Evolutionary conservation across 805 yeast species (phyloP).

Genomic region (Candida tibetensis): DNA sequence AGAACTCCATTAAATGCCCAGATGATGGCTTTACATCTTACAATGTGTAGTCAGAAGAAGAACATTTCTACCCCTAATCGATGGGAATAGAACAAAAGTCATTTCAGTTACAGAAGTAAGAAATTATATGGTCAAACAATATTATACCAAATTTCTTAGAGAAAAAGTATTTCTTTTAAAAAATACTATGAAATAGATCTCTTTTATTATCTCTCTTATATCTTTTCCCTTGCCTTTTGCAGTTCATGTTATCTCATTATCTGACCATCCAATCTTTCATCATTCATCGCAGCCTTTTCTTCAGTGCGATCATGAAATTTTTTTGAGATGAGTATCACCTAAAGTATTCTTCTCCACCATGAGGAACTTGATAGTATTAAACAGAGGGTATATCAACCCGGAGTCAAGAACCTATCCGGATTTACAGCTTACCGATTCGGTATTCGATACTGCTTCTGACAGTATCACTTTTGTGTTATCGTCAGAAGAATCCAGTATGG

Average conservation of each 20-base stretch:
- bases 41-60: neutral
- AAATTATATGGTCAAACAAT: too few relatives aligned
- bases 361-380: conserved; percentile 52
- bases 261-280: too few relatives aligned
- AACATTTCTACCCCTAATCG: neutral
- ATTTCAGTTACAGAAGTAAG: too few relatives aligned
- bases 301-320: conserved; percentile 1
- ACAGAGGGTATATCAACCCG: conserved; percentile 52
- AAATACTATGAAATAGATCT: too few relatives aligned
- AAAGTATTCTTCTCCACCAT: conserved; percentile 18
- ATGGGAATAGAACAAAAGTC: neutral
- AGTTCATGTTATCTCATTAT: too few relatives aligned
- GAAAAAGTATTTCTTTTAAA: too few relatives aligned
- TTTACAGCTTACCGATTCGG: conserved; percentile 49
- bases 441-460: conserved; percentile 73
- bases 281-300: too few relatives aligned
- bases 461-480: conserved; percentile 64
- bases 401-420: conserved; percentile 64
- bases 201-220: too few relatives aligned
- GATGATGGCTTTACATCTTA: neutral
- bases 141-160: too few relatives aligned
- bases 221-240: too few relatives aligned
- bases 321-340: conserved; percentile 5
- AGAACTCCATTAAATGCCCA: neutral
- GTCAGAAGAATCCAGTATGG: conserved; percentile 47